A percentile compares a stretch with the other conserved stretches of the same genome.
These are phyloP conservation scores for Penicillium sclerotigenum DNA, from an alignment of 2,329 filamentous ascomycete genomes.

Conservation along the genomic window DNA sequence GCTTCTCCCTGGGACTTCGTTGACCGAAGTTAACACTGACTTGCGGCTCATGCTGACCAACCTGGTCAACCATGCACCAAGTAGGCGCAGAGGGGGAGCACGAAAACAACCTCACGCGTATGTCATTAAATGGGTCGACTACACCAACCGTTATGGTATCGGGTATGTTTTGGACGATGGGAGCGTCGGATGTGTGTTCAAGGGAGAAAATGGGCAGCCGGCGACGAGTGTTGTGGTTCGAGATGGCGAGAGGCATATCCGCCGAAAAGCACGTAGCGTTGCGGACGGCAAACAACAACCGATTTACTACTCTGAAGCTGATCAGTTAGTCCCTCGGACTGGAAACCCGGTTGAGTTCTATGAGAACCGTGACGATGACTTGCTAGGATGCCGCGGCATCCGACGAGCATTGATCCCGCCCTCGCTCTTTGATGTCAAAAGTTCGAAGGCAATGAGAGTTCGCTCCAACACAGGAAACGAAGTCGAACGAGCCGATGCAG, in stretches of 20 bases:
- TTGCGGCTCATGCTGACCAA: conserved; percentile 40
- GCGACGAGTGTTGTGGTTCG: conserved; percentile 47
- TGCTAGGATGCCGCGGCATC: conserved; percentile 37
- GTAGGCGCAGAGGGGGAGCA: conserved; percentile 30
- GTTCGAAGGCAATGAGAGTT: conserved; percentile 33
- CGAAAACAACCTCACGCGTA: conserved; percentile 41
- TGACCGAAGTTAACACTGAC: conserved; percentile 39
- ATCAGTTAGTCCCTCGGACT: conserved; percentile 45
- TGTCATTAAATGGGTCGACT: conserved; percentile 54
- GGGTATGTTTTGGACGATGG: conserved; percentile 52
- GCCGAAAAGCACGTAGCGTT: conserved; percentile 43
- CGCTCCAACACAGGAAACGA: conserved; percentile 33
- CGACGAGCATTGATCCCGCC: conserved; percentile 42
- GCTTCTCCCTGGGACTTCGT: conserved; percentile 38
- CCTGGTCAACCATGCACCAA: conserved; percentile 32
- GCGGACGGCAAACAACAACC: conserved; percentile 29
- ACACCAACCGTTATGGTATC: conserved; percentile 52
- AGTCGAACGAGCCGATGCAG: conserved; percentile 40
- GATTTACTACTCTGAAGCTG: conserved; percentile 39
- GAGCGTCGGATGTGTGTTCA: conserved; percentile 51
- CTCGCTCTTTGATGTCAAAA: conserved; percentile 40
- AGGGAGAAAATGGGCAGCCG: conserved; percentile 44
- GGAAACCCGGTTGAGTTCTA: conserved; percentile 48
- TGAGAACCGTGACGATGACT: conserved; percentile 41
- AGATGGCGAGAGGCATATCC: conserved; percentile 47